Conservation (phyloP, 331 rosid species). For the Quercus tomentella region DNA sequence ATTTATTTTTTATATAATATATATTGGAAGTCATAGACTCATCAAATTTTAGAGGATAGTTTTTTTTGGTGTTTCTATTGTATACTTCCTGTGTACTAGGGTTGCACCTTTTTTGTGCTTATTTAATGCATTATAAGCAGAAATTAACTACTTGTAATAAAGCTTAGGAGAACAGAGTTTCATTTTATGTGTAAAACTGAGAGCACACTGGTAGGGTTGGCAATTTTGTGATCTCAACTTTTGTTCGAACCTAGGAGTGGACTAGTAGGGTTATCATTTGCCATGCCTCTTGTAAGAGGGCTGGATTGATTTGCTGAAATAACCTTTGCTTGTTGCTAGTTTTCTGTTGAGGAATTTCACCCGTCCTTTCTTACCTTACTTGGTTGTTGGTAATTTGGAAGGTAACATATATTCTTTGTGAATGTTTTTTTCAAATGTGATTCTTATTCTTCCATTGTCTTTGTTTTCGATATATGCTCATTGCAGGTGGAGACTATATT, state of each 20-base stretch:
- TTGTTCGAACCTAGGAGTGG: neutral
- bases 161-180: too few relatives aligned
- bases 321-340: neutral
- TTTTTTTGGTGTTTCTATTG: too few relatives aligned
- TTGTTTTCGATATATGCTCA: slow-evolving; percentile 7
- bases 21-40: too few relatives aligned
- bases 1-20: too few relatives aligned
- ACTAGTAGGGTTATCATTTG: neutral
- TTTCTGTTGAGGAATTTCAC: neutral
- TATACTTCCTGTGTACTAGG: too few relatives aligned
- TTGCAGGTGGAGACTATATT: slow-evolving; percentile 96
- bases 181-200: neutral
- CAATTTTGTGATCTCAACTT: neutral
- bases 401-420: neutral
- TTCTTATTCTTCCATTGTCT: neutral
- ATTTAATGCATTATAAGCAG: too few relatives aligned
- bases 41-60: too few relatives aligned
- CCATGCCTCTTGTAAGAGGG: neutral
- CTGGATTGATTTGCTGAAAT: neutral
- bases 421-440: neutral
- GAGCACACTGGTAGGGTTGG: neutral
- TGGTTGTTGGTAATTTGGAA: neutral
- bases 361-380: neutral
- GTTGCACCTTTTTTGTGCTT: too few relatives aligned
- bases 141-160: too few relatives aligned